phyloP scores from a whole-genome alignment of 176 grass and related monocot species.

The Rhynchospora pubera region DNA sequence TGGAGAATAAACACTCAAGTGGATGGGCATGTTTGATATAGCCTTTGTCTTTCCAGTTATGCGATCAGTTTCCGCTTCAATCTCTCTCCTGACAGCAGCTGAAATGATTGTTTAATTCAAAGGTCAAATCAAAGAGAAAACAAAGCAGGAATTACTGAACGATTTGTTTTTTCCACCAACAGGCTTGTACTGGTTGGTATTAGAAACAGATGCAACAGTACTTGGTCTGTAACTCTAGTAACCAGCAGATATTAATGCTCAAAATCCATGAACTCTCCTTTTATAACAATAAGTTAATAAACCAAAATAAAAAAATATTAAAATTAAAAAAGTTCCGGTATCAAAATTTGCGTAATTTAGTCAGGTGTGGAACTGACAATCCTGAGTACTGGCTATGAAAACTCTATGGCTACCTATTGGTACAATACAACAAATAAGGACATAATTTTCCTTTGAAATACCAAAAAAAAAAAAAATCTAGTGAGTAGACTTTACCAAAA shows the following conservation, averaged over 20 bases:
- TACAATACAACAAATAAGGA: neutral
- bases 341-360: neutral
- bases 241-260: neutral
- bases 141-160: neutral
- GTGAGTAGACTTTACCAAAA: slow-evolving; percentile 51
- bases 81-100: slow-evolving; percentile 98
- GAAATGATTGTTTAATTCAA: slow-evolving; percentile 21
- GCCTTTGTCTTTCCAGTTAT: slow-evolving; percentile 97
- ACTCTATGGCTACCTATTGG: neutral
- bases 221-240: neutral
- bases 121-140: neutral
- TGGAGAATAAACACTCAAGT: slow-evolving; percentile 98
- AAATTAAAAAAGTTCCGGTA: neutral
- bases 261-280: neutral
- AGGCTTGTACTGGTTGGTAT: neutral
- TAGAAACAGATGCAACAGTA: neutral
- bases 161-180: neutral
- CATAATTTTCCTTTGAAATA: neutral
- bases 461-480: slow-evolving; percentile 16
- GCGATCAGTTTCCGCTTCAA: slow-evolving; percentile 89
- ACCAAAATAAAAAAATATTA: neutral
- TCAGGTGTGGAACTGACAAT: neutral
- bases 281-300: neutral
- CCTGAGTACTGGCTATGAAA: neutral
- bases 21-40: slow-evolving; percentile 98